Base-by-base conservation (phyloP, 2,329 filamentous ascomycete genomes). In the Fusarium euwallaceae region DNA sequence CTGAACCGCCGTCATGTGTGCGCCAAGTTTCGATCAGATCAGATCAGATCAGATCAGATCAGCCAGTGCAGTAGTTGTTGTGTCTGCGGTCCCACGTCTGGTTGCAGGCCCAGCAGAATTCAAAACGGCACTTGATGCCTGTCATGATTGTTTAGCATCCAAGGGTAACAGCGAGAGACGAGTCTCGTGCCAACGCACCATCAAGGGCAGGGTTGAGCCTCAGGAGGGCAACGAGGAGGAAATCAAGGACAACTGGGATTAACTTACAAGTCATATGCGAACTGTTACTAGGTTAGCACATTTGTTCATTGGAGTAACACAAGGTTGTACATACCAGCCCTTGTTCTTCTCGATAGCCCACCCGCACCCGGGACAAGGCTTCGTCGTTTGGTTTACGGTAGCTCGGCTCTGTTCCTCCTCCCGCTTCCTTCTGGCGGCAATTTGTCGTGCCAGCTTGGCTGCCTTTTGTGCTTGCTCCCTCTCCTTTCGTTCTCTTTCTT, bases 251-350 rank as follows among this genome's bases (percentile, higher is more conserved):
- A 17, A 62, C 61, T 43, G 62, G 55, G 41, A 36, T 11, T 4
- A 66, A 79, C 83, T 81, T 83, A 86, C 84, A 86, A 61, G 79
- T 83, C 82, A 86, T 85, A 55, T 85, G 83, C 14, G 82, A 78
- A 70, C 84, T 85, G 51, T 32, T 64, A 32, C 10, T 29, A 10
- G 3, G 74, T 82, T 73, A 83, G 78, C 34, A 58, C n/a, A 45
- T 48, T 34, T 36, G n/a, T n/a, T 27, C 22, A 39, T 29, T 3
- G 16, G 10, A 24, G 9, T 24, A 20, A 24, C 39, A 39, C n/a
- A 32, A n/a, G n/a, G 10, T 29, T n/a, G n/a, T 43, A 80, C 83
- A 79, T 65, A 86, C 85, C 85, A 87, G 56, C 85, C 85, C 0
- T 72, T 64, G 20, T 81, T 82, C 78, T 85, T 87, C 72, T 85